Base-by-base conservation (phyloP, 2,329 filamentous ascomycete species). In the Amylocarpus encephaloides region DNA sequence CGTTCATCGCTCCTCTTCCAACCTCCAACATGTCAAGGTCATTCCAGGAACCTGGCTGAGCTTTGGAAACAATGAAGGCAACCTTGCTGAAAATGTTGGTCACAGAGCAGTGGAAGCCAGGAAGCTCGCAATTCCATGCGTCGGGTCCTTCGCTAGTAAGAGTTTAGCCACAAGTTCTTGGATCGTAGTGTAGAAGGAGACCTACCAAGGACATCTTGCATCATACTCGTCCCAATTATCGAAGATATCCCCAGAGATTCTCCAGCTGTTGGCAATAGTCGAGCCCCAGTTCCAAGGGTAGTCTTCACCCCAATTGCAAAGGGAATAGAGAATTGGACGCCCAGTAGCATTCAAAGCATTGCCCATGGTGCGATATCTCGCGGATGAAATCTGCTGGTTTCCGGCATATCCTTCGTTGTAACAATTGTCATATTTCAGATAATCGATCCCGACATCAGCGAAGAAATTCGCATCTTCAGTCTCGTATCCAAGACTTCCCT, bases 341-440 rank as follows among this genome's bases (percentile, higher is more conserved):
- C 65, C 65, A 1, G 66, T 67, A 12, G 62, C 63, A 49, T 64
- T 64, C 16, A 70, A 56, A 3, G 67, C 67, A 48, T 66, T 55
- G 1, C 59, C 50, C 67, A 70, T 70, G 12, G 53, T 59, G 16
- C 54, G 56, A 51, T 71, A 72, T 10, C 63, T 73, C 15, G 55
- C 53, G 4, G 73, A 75, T 22, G 53, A 75, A 51, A 65, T 62
- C 57, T 48, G 61, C 50, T 54, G 64, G 54, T 62, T 66, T 57
- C 75, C 76, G n/a, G 70, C 71, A 49, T 75, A 71, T 6, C 76
- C 76, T 52, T 73, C 67, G 54, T 78, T 78, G 61, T 71, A 78
- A 65, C 77, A 80, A 59, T 79, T 79, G 63, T 79, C 76, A 56
- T 79, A 79, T 59, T 78, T 76, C 18, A 76, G 60, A 55, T 76